Evolutionary conservation across 2,329 filamentous ascomycete genomes (phyloP).

Genomic region (Aspergillus uvarum): DNA sequence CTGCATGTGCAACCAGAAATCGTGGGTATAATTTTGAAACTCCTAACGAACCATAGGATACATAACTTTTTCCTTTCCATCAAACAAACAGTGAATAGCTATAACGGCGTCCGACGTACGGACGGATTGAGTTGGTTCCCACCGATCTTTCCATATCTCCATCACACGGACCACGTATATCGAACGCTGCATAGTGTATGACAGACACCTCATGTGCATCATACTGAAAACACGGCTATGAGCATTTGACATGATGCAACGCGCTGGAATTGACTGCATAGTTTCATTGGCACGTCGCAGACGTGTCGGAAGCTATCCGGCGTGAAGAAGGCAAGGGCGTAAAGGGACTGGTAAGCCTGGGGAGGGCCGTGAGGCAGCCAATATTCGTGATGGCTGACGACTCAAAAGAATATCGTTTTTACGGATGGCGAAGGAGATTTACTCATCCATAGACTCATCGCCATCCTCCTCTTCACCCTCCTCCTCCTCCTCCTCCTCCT

Average conservation of each 20-base stretch:
- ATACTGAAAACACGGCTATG: background rate
- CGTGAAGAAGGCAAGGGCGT: background rate
- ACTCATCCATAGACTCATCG: constrained; percentile 46
- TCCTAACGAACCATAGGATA: constrained; percentile 7
- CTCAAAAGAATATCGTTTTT: background rate
- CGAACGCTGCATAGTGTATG: background rate
- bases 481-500: constrained; percentile 25
- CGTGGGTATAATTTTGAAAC: constrained; percentile 18
- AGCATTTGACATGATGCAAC: background rate
- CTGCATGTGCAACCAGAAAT: constrained; percentile 4
- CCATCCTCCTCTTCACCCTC: constrained; percentile 26
- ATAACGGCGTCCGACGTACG: background rate
- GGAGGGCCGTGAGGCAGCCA: background rate
- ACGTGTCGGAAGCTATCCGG: background rate
- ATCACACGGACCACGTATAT: background rate
- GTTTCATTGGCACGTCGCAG: background rate
- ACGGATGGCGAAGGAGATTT: constrained; percentile 14
- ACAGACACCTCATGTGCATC: background rate
- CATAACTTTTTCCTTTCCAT: background rate
- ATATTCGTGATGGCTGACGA: background rate
- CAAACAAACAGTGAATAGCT: background rate
- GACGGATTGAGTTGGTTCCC: background rate
- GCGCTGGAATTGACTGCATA: background rate
- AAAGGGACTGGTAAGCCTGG: background rate
- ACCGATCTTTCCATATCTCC: background rate